Evolutionary conservation across 768 basidiomycete genomes (phyloP).

Genomic region (Porphyrellus cyaneotinctus): DNA sequence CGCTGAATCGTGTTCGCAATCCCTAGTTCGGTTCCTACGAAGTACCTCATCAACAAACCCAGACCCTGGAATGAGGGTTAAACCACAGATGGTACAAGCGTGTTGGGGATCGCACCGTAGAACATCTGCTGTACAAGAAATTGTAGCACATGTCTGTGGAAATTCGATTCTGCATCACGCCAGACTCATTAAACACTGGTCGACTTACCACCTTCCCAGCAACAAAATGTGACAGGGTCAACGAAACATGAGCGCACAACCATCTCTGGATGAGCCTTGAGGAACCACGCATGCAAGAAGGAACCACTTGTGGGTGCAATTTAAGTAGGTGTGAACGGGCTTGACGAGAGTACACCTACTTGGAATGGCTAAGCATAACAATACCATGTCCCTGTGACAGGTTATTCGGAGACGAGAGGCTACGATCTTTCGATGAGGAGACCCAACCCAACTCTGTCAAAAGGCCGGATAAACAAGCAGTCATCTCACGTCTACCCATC

Average conservation of each 20-base stretch:
- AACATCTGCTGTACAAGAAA: conserved; percentile 73
- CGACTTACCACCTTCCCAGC: conserved; percentile 85
- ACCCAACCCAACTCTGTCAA: conserved; percentile 66
- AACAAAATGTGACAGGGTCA: conserved; percentile 86
- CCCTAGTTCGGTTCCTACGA: conserved; percentile 84
- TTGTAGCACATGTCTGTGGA: conserved; percentile 80
- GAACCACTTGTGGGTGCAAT: conserved; percentile 50
- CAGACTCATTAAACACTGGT: not conserved
- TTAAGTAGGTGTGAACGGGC: not conserved
- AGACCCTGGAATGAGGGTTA: conserved; percentile 47
- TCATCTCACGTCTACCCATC: conserved; percentile 57
- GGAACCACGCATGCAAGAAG: conserved; percentile 84
- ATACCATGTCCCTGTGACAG: conserved; percentile 57
- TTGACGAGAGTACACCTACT: conserved; percentile 43
- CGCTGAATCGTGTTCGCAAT: conserved; percentile 81
- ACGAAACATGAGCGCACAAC: conserved; percentile 79
- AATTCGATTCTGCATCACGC: not conserved
- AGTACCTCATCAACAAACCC: conserved; percentile 81
- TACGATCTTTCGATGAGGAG: conserved; percentile 20
- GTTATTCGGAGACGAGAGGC: conserved; percentile 3
- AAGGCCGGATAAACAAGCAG: conserved; percentile 51
- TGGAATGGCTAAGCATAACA: conserved; percentile 83
- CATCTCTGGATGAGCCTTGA: conserved; percentile 72
- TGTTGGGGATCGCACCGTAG: conserved; percentile 42
- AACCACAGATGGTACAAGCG: conserved; percentile 1